phyloP scores from a whole-genome alignment of 2,329 filamentous ascomycete species.

The Xylaria multiplex region DNA sequence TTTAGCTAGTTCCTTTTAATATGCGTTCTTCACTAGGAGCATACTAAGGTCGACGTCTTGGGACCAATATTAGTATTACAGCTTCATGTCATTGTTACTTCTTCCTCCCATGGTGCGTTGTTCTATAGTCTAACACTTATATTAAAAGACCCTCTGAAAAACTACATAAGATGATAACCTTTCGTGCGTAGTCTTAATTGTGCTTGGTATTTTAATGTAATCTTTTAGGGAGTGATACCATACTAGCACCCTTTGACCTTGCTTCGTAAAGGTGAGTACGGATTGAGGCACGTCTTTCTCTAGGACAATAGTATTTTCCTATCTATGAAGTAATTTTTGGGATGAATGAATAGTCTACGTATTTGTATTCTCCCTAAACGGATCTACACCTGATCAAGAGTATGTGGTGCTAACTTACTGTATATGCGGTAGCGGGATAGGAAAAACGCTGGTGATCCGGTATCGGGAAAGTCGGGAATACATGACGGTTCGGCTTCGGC shows the following conservation, averaged over 20 bases:
- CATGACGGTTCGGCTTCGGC: slow-evolving; percentile 19
- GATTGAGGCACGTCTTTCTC: no score
- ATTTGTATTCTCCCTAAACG: no score
- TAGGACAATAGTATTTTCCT: no score
- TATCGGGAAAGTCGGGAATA: slow-evolving; percentile 38
- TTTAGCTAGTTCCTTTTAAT: neutral
- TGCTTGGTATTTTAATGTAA: no score
- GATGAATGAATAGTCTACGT: no score
- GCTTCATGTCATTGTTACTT: neutral
- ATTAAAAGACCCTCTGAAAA: neutral
- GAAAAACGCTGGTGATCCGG: slow-evolving; percentile 18
- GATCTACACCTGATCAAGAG: neutral
- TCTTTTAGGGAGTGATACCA: no score
- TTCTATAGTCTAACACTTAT: neutral
- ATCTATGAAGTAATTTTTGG: no score
- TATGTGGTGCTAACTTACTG: neutral
- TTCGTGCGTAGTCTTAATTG: no score
- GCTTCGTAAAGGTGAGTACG: no score
- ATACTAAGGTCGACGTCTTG: neutral
- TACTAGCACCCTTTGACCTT: no score
- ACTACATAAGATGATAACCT: no score
- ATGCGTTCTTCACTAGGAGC: neutral
- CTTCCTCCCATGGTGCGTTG: neutral
- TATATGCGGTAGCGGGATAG: slow-evolving; percentile 8
- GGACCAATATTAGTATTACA: neutral